phyloP scores from a whole-genome alignment of 2,329 filamentous ascomycete genomes.

The Penicillium sp. region DNA sequence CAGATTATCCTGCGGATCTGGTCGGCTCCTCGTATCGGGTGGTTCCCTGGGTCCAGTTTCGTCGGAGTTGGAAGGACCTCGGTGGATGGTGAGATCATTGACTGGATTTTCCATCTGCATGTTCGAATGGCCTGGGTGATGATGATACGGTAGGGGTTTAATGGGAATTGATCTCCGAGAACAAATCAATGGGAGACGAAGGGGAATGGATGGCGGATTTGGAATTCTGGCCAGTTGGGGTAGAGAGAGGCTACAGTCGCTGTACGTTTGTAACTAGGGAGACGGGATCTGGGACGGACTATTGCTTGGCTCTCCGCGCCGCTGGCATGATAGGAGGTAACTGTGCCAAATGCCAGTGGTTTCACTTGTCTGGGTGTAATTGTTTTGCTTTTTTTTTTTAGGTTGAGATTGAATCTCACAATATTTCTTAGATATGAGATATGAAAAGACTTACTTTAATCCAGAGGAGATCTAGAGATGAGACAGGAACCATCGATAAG shows the following conservation, averaged over 20 bases:
- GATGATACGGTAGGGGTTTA: neutral
- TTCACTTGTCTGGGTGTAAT: neutral
- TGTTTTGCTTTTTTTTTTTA: neutral
- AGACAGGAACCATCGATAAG: neutral
- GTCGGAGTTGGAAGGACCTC: neutral
- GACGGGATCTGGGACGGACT: neutral
- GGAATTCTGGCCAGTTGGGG: constrained; percentile 13
- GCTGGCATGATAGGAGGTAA: constrained; percentile 1
- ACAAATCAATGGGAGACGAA: neutral
- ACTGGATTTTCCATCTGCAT: constrained; percentile 7
- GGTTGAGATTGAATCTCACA: neutral
- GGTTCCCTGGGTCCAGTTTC: constrained; percentile 3
- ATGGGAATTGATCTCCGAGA: neutral
- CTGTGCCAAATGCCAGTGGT: neutral
- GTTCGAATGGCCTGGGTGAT: neutral
- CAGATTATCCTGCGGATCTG: constrained; percentile 15
- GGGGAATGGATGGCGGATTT: constrained; percentile 11
- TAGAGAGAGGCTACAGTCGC: neutral
- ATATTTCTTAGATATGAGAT: neutral
- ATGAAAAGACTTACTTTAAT: neutral
- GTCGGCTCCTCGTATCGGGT: constrained; percentile 10
- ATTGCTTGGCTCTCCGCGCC: neutral
- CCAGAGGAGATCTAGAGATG: neutral
- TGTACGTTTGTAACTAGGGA: neutral
- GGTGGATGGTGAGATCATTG: constrained; percentile 24